Conservation (phyloP, 805 yeast species). For the Lipomyces starkeyi region DNA sequence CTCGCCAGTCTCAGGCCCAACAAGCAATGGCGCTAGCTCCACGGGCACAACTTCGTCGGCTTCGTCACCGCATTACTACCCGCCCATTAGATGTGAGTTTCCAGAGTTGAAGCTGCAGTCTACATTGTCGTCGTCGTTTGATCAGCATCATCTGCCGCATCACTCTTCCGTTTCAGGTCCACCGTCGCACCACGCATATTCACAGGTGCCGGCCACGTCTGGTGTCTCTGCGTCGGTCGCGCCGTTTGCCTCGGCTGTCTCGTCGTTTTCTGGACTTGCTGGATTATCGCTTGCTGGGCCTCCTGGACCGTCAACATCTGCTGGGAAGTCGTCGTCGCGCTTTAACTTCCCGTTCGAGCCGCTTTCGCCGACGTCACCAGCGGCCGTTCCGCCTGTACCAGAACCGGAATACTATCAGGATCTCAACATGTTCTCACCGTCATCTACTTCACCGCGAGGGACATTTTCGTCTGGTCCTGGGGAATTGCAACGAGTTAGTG, state of each 20-base stretch:
- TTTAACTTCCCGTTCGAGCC: slow-evolving; percentile 33
- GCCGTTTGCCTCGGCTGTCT: slow-evolving; percentile 22
- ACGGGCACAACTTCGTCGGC: slow-evolving; percentile 18
- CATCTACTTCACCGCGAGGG: slow-evolving; percentile 36
- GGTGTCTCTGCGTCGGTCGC: slow-evolving; percentile 9
- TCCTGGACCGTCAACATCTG: background rate
- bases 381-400: slow-evolving; percentile 20
- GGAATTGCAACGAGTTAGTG: slow-evolving; percentile 39
- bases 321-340: slow-evolving; percentile 22
- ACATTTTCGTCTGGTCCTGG: slow-evolving; percentile 28
- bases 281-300: slow-evolving; percentile 5
- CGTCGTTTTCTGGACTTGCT: slow-evolving; percentile 19
- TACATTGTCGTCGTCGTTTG: slow-evolving; percentile 14
- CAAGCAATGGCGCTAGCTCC: slow-evolving; percentile 10
- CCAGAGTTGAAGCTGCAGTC: slow-evolving; percentile 9
- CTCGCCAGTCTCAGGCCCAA: slow-evolving; percentile 7
- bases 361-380: slow-evolving; percentile 26
- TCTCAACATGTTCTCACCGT: slow-evolving; percentile 24
- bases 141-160: slow-evolving; percentile 10
- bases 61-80: slow-evolving; percentile 23
- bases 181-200: slow-evolving; percentile 6
- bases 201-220: slow-evolving; percentile 9
- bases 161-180: slow-evolving; percentile 16
- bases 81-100: slow-evolving; percentile 28
- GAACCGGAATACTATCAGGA: slow-evolving; percentile 22